Evolutionary conservation across 345 rosid species (phyloP).

Genomic region (Hibiscus tridactylites): DNA sequence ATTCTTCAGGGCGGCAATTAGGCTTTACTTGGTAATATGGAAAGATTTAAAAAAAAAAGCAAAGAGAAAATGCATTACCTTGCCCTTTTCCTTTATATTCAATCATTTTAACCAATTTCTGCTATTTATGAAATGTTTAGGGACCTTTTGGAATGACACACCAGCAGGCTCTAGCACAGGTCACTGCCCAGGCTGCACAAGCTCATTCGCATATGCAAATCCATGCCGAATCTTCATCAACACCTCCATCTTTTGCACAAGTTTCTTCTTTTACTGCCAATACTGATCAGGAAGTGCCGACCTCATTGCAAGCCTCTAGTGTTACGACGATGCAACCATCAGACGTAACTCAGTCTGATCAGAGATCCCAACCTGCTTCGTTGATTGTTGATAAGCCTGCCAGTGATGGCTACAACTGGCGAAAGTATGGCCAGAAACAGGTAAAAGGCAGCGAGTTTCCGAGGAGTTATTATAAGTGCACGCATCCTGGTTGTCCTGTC

Average conservation of each 20-base stretch:
- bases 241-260: conserved; percentile 25
- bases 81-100: not conserved
- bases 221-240: conserved; percentile 26
- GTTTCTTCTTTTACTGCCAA: conserved; percentile 20
- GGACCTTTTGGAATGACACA: conserved; percentile 69
- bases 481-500: conserved; percentile 60
- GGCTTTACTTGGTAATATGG: no score
- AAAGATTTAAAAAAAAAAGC: not conserved
- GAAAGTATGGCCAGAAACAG: conserved; percentile 88
- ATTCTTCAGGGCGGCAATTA: no score
- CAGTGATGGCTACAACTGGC: conserved; percentile 75
- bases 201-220: conserved; percentile 17
- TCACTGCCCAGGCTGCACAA: conserved; percentile 72
- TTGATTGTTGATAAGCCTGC: conserved; percentile 52
- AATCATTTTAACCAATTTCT: conserved; percentile 3
- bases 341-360: conserved; percentile 32
- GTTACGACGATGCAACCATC: conserved; percentile 22
- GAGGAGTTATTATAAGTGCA: conserved; percentile 80
- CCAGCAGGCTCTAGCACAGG: conserved; percentile 80
- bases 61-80: not conserved
- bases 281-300: conserved; percentile 21
- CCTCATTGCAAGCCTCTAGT: conserved; percentile 22
- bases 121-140: conserved; percentile 24
- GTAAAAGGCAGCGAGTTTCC: conserved; percentile 81
- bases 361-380: conserved; percentile 31